These are phyloP conservation scores for Magnusiomyces tetraspermus DNA, from an alignment of 1,139 yeast genomes.

Conservation along the genomic window DNA sequence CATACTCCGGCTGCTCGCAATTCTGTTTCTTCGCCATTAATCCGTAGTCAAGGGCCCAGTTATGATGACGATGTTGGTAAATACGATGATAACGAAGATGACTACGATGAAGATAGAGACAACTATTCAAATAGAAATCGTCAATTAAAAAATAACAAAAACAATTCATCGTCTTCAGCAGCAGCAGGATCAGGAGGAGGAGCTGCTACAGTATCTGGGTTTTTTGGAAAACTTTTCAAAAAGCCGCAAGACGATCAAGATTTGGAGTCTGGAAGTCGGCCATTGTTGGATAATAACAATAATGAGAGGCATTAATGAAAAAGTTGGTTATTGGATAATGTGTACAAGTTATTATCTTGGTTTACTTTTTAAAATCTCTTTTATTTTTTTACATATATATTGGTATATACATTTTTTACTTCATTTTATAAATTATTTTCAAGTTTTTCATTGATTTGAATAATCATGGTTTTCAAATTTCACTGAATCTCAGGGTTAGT, in stretches of 20 bases:
- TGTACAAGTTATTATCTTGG: too few species aligned
- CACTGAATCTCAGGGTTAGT: too few species aligned
- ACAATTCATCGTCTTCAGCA: background rate
- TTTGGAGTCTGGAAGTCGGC: background rate
- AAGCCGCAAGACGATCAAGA: background rate
- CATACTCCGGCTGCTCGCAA: background rate
- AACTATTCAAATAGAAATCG: background rate
- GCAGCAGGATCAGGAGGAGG: background rate
- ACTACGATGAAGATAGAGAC: background rate
- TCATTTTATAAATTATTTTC: too few species aligned
- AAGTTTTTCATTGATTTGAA: too few species aligned
- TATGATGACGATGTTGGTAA: background rate
- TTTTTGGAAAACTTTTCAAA: background rate
- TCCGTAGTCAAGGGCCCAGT: background rate
- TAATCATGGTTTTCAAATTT: too few species aligned
- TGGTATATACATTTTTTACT: too few species aligned
- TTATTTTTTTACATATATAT: too few species aligned
- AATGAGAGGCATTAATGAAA: background rate
- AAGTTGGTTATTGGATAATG: background rate
- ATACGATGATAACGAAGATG: background rate
- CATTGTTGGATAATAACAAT: background rate
- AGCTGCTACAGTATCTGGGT: background rate
- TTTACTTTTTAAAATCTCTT: too few species aligned
- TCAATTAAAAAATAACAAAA: background rate
- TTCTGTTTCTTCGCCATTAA: slow-evolving; percentile 1